Evolutionary conservation across 2,329 filamentous ascomycete species (phyloP).

Genomic region (Penicillium vulpinum): DNA sequence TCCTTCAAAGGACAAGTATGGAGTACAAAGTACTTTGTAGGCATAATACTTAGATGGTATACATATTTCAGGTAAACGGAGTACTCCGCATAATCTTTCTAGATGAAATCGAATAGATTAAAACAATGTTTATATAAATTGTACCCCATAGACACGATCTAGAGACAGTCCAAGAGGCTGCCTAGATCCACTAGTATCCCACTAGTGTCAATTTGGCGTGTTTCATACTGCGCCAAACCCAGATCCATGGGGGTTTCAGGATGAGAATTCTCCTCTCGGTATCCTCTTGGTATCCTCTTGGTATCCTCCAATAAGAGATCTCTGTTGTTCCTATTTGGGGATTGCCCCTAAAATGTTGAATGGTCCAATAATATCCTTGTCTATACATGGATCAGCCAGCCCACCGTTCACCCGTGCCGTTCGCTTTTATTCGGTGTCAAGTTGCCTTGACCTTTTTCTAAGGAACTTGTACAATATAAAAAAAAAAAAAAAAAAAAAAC

Average conservation of each 20-base stretch:
- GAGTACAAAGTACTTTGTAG: too few relatives aligned
- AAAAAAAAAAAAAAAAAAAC: neutral
- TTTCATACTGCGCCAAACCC: constrained; percentile 26
- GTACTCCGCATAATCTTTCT: too few relatives aligned
- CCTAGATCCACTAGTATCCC: constrained; percentile 19
- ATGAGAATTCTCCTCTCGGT: constrained; percentile 7
- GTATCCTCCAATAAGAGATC: neutral
- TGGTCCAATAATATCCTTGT: neutral
- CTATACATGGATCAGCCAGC: constrained; percentile 13
- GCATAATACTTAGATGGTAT: too few relatives aligned
- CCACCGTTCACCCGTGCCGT: constrained; percentile 21
- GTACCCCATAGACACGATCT: neutral
- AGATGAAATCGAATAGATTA: neutral
- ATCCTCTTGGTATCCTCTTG: neutral
- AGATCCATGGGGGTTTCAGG: constrained; percentile 32
- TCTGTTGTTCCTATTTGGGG: neutral
- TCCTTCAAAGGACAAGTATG: neutral
- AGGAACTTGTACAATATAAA: too few relatives aligned
- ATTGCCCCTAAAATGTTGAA: neutral
- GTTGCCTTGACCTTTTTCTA: neutral
- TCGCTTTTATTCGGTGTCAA: neutral
- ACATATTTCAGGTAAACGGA: neutral
- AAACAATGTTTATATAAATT: neutral
- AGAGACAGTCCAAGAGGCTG: neutral
- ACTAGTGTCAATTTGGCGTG: constrained; percentile 29